Evolutionary conservation across 2,329 filamentous ascomycete genomes (phyloP), one percentile per base, ranked within the genome.

Genomic region (Endothia cerciana): DNA sequence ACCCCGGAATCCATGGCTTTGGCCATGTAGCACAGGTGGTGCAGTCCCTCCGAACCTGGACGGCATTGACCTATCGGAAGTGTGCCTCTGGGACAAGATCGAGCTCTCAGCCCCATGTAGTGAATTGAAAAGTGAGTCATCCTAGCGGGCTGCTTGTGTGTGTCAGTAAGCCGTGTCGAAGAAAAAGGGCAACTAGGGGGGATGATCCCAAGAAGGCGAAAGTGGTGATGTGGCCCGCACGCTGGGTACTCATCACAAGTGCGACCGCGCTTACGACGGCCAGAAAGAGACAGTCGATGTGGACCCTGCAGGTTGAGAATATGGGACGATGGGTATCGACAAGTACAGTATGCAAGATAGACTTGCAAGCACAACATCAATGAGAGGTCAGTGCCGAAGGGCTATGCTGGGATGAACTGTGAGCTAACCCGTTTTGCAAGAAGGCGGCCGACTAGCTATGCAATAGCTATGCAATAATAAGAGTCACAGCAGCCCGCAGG

Each of bases 401-500:
- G 40, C 8, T 10, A 22, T 8, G 19, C 41, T 41, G 25, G 25
- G 10, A 30, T 22, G 1, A 40, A 49, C 15, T 47, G 43, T 36
- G 41, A 33, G n/a, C 8, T 33, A 33, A 15, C 25, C 25, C 15
- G 49, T 22, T 11, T 36, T n/a, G 47, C 25, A 62, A 25, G 15
- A 22, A n/a, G 38, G 19, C 13, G 41, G 15, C 25, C 4, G 51
- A 30, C 41, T 36, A 40, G 41, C 53, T 49, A 58, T 13, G 41
- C n/a, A n/a, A n/a, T n/a, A n/a, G n/a, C n/a, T n/a, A n/a, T n/a
- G n/a, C n/a, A 63, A 63, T 25, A 56, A 45, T 38, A 56, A 62
- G 65, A 66, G 43, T 66, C 65, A 64, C 19, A 49, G 33, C 30
- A 66, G 56, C 47, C 8, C 13, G 38, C 38, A 25, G 17, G n/a